Base-by-base conservation (phyloP, 352 stramenopile genomes). In the Phytophthora syringae region DNA sequence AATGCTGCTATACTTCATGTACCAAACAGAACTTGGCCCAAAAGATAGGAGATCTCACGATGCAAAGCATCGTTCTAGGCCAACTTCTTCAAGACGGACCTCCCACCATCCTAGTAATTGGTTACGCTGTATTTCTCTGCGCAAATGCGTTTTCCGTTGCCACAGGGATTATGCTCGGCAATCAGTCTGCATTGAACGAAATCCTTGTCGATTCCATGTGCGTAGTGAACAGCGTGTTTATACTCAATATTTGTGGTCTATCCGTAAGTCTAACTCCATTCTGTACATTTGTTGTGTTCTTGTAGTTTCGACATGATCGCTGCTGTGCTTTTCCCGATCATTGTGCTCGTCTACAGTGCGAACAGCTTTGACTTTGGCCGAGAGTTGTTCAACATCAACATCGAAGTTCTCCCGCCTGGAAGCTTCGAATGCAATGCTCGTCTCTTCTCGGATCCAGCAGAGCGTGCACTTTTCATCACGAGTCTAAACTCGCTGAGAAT, bases 271-370 rank as follows among this genome's bases (percentile, higher is more conserved):
- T 37, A 13, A 42, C 36, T 42, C 13, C 36, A 9, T 42, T 42
- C 28, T 18, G 36, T n/a, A 9, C 21, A 36, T 22, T 37, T 59
- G 12, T 22, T 52, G 24, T 21, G 10, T 32, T 32, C 12, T 21
- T 53, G 21, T 21, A 64, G 54, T 11, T 80, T 80, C 44, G 72
- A 75, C 13, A 21, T 80, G 52, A 34, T 70, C 20, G 66, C 67
- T 7, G 72, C 72, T 22, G 52, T 77, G 3, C 2, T 63, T 1
- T 60, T 60, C 13, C 64, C 72, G 16, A 74, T 80, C 37, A 1
- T 57, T 3, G 34, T 67, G 3, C 40, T 77, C 0, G 20, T 73
- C 1, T 74, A 67, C 27, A 69, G 54, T 48, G 66, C 54, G 11
- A 22, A 25, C 9, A 52, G 47, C n/a, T 80, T 76, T 22, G 44